Evolutionary conservation across 352 stramenopile genomes (phyloP).

Genomic region (Globisporangium barbulae): DNA sequence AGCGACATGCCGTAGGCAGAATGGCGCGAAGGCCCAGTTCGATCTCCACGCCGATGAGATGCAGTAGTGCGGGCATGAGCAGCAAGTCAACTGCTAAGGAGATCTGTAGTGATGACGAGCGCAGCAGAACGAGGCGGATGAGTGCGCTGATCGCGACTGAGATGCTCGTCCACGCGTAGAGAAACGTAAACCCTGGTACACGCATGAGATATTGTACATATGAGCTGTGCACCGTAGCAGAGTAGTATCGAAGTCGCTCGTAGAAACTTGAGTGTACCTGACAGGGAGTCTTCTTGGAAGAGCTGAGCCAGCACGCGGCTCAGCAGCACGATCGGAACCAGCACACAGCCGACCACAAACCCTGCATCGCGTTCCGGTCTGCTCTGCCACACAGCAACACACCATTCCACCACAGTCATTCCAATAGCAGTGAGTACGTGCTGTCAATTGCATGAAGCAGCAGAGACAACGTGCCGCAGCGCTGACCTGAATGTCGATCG

Average conservation of each 20-base stretch:
- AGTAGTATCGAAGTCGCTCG: not conserved
- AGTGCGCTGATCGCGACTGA: slow-evolving; percentile 44
- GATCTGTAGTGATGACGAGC: slow-evolving; percentile 31
- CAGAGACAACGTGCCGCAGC: not conserved
- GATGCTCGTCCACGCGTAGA: slow-evolving; percentile 56
- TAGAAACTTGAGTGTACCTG: slow-evolving; percentile 14
- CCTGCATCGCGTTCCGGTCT: slow-evolving; percentile 59
- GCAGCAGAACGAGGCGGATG: slow-evolving; percentile 40
- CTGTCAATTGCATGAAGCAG: not conserved
- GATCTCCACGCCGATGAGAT: slow-evolving; percentile 19
- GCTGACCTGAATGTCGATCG: slow-evolving; percentile 11
- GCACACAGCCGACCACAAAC: slow-evolving; percentile 51
- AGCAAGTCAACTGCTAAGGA: slow-evolving; percentile 38
- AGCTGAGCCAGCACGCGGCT: slow-evolving; percentile 47
- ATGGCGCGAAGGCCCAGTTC: slow-evolving; percentile 25
- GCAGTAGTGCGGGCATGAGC: slow-evolving; percentile 27
- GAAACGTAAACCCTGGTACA: slow-evolving; percentile 32
- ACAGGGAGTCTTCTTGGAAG: slow-evolving; percentile 23
- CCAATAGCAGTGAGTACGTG: not conserved
- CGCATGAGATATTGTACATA: not conserved
- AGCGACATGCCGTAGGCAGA: slow-evolving; percentile 32
- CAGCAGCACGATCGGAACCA: slow-evolving; percentile 55
- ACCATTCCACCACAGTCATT: not conserved
- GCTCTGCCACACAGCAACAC: not conserved
- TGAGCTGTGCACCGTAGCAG: not conserved